phyloP scores from a whole-genome alignment of 768 basidiomycete genomes.

The Lyophyllum decastes region DNA sequence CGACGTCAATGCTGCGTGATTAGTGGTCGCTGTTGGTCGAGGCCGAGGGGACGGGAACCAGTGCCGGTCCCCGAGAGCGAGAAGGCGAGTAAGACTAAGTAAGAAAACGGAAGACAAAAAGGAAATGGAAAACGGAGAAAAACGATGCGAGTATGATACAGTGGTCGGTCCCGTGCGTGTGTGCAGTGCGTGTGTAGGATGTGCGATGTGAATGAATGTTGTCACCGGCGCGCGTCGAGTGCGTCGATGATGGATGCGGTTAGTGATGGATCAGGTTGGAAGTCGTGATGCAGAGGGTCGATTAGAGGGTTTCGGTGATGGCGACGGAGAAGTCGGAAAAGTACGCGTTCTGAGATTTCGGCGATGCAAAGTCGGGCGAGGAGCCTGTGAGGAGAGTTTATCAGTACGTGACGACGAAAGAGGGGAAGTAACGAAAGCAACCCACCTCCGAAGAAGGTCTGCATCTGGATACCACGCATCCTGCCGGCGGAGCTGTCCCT shows the following conservation, averaged over 20 bases:
- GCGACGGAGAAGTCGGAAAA: slow-evolving; percentile 75
- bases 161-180: slow-evolving; percentile 6
- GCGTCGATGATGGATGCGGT: background rate
- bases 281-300: slow-evolving; percentile 6
- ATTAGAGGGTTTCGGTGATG: slow-evolving; percentile 48
- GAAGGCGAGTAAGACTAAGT: background rate
- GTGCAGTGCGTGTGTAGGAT: slow-evolving; percentile 8
- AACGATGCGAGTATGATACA: slow-evolving; percentile 16
- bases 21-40: slow-evolving; percentile 12
- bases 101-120: background rate
- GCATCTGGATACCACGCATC: slow-evolving; percentile 69
- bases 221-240: slow-evolving; percentile 11
- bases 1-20: slow-evolving; percentile 19
- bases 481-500: slow-evolving; percentile 46
- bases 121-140: background rate
- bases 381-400: slow-evolving; percentile 36
- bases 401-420: background rate
- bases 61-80: background rate
- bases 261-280: background rate
- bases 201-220: slow-evolving; percentile 11
- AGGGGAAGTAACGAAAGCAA: background rate
- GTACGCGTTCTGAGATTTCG: slow-evolving; percentile 60
- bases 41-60: slow-evolving; percentile 1
- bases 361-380: slow-evolving; percentile 51
- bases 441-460: slow-evolving; percentile 79